Evolutionary conservation across 2,329 filamentous ascomycete species (phyloP).

Genomic region (Claviceps purpurea): DNA sequence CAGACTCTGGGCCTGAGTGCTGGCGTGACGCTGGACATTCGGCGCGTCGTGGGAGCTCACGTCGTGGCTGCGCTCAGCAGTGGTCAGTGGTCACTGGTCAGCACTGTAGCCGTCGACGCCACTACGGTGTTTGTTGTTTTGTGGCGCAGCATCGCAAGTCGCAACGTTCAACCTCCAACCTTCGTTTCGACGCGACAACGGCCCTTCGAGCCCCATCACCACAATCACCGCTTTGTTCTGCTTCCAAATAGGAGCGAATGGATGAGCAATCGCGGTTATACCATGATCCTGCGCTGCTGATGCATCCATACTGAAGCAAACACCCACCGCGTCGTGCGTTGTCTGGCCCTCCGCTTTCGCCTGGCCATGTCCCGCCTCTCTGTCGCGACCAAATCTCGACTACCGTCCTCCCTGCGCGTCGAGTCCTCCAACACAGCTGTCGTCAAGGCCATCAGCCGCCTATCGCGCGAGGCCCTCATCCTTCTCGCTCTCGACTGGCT

Average conservation of each 20-base stretch:
- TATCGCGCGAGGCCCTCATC: conserved; percentile 60
- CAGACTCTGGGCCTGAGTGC: no score
- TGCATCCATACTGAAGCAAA: neutral
- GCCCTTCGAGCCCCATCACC: neutral
- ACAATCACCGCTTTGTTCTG: neutral
- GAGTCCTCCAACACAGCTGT: conserved; percentile 51
- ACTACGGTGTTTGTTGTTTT: neutral
- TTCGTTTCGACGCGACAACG: no score
- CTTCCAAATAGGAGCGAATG: neutral
- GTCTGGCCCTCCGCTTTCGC: neutral
- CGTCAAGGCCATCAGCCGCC: conserved; percentile 50
- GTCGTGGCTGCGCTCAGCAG: no score
- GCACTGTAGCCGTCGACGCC: no score
- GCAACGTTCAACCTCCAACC: neutral
- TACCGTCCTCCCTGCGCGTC: conserved; percentile 59
- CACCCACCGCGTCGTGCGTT: neutral
- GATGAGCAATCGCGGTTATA: neutral
- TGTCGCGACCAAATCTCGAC: conserved; percentile 56
- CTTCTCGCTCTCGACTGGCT: conserved; percentile 68
- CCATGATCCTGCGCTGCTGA: neutral
- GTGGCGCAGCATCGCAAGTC: neutral
- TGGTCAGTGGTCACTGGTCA: no score
- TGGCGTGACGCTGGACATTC: no score
- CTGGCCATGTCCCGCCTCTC: conserved; percentile 41
- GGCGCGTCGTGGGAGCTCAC: no score